A percentile compares a stretch with the other conserved stretches of the same genome.
Conservation (phyloP, 768 basidiomycete species). For the Kwoniella pini region DNA sequence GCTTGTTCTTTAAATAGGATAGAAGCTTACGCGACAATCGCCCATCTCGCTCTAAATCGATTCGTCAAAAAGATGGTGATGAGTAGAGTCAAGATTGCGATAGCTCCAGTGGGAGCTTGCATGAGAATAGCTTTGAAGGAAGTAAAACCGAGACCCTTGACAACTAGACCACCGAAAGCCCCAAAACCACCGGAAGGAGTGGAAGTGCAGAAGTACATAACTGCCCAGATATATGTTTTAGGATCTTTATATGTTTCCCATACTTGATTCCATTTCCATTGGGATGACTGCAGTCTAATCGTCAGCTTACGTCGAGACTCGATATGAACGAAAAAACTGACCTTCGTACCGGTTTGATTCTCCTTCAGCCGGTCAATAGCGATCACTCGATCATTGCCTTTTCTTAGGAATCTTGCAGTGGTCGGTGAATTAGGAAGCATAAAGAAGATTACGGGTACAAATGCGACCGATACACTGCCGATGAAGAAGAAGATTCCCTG, state of each 20-base stretch:
- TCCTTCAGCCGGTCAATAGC: slow-evolving; percentile 37
- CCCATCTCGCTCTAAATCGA: slow-evolving; percentile 40
- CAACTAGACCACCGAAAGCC: slow-evolving; percentile 25
- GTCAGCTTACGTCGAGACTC: no score
- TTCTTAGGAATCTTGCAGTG: slow-evolving; percentile 40
- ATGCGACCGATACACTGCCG: slow-evolving; percentile 27
- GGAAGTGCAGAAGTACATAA: slow-evolving; percentile 19
- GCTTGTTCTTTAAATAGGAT: neutral
- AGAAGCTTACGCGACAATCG: neutral
- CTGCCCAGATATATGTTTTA: slow-evolving; percentile 32
- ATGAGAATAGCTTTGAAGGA: slow-evolving; percentile 21
- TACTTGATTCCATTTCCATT: slow-evolving; percentile 37
- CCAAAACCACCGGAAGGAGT: slow-evolving; percentile 19
- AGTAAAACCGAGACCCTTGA: slow-evolving; percentile 22
- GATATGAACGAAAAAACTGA: neutral
- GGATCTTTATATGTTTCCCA: slow-evolving; percentile 31
- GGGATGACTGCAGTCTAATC: neutral
- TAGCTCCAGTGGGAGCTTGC: slow-evolving; percentile 47
- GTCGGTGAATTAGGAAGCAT: slow-evolving; percentile 35
- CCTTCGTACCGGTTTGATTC: slow-evolving; percentile 42
- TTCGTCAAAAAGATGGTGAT: slow-evolving; percentile 43
- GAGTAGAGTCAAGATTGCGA: slow-evolving; percentile 36
- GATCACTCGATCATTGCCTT: slow-evolving; percentile 39
- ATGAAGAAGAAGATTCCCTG: slow-evolving; percentile 39
- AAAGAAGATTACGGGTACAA: slow-evolving; percentile 29